Evolutionary conservation across 768 basidiomycete species (phyloP), one percentile per base, ranked within the genome.

Genomic region (Boletellus ananiceps): DNA sequence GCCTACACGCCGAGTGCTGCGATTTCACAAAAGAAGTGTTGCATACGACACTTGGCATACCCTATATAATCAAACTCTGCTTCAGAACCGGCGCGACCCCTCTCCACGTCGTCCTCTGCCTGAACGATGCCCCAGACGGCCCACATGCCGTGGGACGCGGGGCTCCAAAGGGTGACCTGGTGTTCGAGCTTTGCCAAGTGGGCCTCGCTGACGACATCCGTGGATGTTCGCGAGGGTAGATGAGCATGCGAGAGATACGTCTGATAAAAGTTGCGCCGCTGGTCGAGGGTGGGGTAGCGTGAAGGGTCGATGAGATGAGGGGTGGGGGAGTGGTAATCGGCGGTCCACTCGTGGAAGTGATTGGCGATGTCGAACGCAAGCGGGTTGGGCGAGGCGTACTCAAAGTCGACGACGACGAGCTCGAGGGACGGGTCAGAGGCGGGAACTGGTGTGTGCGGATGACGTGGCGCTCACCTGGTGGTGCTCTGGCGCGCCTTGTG

Each of bases 331-430:
- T 89, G 86, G 67, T 98, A 98, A 69, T 96, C 78, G 14, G 91
- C 86, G 16, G 89, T 90, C 95, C 96, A 98, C 70, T 98, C 96
- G 63, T 90, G 86, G 71, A 94, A 96, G 68, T 95, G 93, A 67
- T 95, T 95, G 49, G 88, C 95, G 57, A 99, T 93, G 64, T 99
- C 96, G 69, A 84, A 96, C 4, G 91, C 89, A 3, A 93, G 83
- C 21, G 94, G 86, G 62, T 97, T 98, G 5, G 89, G 86, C 0
- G 85, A 78, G 13, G 95, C 92, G 64, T 99, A 99, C 71, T 99
- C 96, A 64, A 97, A 98, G 70, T 99, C 96, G 55, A 96, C 93
- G 32, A 95, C 89, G 64, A 95, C 88, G 54, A 95, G 83, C 88
- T 94, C 27, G 36, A 40, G 23, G n/a, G 8, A 13, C 45, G 31